Evolutionary conservation across 2,329 filamentous ascomycete genomes (phyloP).

Genomic region (Lasiodiplodia sp.): DNA sequence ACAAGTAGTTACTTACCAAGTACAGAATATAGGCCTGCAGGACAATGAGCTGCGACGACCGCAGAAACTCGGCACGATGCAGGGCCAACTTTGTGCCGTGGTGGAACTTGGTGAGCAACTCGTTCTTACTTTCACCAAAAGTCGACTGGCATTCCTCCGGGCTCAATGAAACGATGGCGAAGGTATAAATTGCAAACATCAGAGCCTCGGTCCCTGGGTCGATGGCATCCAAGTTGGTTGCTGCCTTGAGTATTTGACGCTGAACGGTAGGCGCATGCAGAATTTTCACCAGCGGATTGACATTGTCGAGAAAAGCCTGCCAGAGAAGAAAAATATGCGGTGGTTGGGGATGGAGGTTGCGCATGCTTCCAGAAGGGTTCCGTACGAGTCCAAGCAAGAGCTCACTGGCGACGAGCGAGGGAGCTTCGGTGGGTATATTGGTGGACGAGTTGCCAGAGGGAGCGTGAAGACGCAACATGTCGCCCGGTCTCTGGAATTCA

Average conservation of each 20-base stretch:
- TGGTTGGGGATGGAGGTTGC: slow-evolving; percentile 65
- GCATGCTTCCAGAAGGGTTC: slow-evolving; percentile 31
- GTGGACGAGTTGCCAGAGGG: not conserved
- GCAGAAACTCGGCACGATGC: slow-evolving; percentile 71
- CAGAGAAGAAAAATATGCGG: slow-evolving; percentile 74
- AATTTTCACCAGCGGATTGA: slow-evolving; percentile 76
- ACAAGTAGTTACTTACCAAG: slow-evolving; percentile 57
- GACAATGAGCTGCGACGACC: slow-evolving; percentile 68
- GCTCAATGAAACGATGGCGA: slow-evolving; percentile 57
- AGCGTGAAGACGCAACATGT: slow-evolving; percentile 34
- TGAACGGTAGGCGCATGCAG: slow-evolving; percentile 77
- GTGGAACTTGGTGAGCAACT: slow-evolving; percentile 62
- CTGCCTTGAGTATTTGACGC: slow-evolving; percentile 68
- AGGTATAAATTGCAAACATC: slow-evolving; percentile 43
- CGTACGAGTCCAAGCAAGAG: slow-evolving; percentile 36
- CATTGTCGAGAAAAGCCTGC: slow-evolving; percentile 76
- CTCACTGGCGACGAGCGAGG: slow-evolving; percentile 30
- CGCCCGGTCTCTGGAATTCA: slow-evolving; percentile 41
- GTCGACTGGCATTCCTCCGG: slow-evolving; percentile 62
- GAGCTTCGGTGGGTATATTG: slow-evolving; percentile 34
- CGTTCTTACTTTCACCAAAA: slow-evolving; percentile 61
- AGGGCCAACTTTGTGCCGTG: slow-evolving; percentile 69
- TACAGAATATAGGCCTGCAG: slow-evolving; percentile 74
- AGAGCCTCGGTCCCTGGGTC: slow-evolving; percentile 65
- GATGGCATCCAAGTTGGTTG: slow-evolving; percentile 62